Evolutionary conservation across 371 early-diverging fungal genomes (phyloP), one percentile per base, ranked within the genome.

Genomic region (Mortierella polycephala): DNA sequence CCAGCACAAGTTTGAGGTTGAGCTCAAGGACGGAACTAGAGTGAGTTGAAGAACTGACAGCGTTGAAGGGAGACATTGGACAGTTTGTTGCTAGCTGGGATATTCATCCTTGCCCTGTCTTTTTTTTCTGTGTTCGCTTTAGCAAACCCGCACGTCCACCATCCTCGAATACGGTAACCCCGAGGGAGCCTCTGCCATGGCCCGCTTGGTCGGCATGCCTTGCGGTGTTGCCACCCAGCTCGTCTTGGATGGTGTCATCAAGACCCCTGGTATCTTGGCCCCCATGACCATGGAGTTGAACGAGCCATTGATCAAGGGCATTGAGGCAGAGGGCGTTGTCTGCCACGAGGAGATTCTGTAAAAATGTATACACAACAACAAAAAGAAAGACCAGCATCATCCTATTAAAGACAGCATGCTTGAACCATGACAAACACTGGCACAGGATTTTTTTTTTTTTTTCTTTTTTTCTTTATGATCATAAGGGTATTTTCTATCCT

Each of bases 201-300:
- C 99, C 50, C 95, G 89, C 73, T 95, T 98, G n/a, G 99, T 99
- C 40, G 98, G 98, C 69, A 89, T 95, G 49, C 99, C 99, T 49
- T 96, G 96, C 67, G 99, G 96, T 80, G 96, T 99, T 82, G 97
- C 96, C 39, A 89, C 92, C 10, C 94, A 98, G 82, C 84, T 98
- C 73, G 85, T 99, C 8, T 85, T 99, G 72, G 93, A 96, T 71
- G 95, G 96, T 21, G 80, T 80, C 3, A 82, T 92, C 73, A 88
- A 83, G 57, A 84, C 85, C 56, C 88, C 81, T 56, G 99, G 99
- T 75, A 93, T 99, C 20, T 72, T 98, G 69, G 97, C 96, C n/a
- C 99, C 99, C 50, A 96, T 97, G 93, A 83, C 91, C 4, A 73
- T 86, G 23, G 96, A 94, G 21, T 89, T 99, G 71, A 96, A 95